These are phyloP conservation scores for Chrysosporium queenslandicum DNA, from an alignment of 2,329 filamentous ascomycete genomes.

Conservation along the genomic window DNA sequence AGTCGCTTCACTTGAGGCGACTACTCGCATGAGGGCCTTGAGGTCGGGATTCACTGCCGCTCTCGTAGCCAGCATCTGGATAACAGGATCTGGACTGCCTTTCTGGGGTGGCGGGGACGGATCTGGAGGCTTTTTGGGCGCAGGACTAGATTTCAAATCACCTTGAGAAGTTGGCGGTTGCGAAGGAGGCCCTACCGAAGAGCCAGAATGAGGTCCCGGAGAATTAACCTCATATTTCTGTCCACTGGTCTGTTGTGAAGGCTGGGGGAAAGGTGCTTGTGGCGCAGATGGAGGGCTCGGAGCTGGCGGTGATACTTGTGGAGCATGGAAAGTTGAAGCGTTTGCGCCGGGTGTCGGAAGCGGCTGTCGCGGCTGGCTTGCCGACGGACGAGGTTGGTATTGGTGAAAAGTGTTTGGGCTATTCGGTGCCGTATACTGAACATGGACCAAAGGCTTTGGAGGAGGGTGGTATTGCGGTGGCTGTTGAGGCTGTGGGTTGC, in stretches of 20 bases:
- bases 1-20: constrained; percentile 41
- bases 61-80: constrained; percentile 44
- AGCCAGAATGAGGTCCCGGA: constrained; percentile 2
- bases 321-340: constrained; percentile 20
- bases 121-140: constrained; percentile 20
- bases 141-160: constrained; percentile 2
- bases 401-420: constrained; percentile 34
- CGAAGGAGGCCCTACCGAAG: constrained; percentile 7
- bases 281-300: neutral
- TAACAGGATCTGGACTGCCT: constrained; percentile 41
- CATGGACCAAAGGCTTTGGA: constrained; percentile 34
- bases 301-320: constrained; percentile 8
- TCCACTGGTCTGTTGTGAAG: neutral
- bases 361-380: constrained; percentile 20
- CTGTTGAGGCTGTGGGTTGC: constrained; percentile 37
- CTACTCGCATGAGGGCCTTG: constrained; percentile 43
- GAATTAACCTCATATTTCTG: neutral
- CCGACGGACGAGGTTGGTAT: constrained; percentile 30
- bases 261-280: neutral
- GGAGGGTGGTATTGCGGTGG: constrained; percentile 16
- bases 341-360: constrained; percentile 21
- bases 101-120: constrained; percentile 27
- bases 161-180: constrained; percentile 10
- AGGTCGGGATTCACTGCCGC: constrained; percentile 41
- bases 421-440: constrained; percentile 35